phyloP scores from a whole-genome alignment of 352 stramenopile species.

The Phytophthora pluvialis region DNA sequence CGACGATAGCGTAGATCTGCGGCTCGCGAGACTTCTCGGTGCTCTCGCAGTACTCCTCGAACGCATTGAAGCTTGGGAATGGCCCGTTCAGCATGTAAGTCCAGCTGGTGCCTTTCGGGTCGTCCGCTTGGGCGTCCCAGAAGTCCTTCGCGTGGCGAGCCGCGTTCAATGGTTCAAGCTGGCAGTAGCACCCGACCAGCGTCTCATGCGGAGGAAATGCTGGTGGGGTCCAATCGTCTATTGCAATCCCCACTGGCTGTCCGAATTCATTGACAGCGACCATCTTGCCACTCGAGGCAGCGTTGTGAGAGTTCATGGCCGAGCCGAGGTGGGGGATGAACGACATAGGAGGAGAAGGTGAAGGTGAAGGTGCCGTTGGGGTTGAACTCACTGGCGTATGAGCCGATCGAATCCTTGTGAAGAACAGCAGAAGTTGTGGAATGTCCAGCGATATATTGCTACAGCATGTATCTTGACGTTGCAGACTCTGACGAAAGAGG shows the following conservation, averaged over 20 bases:
- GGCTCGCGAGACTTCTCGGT: conserved; percentile 7
- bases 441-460: no score
- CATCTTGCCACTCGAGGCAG: neutral
- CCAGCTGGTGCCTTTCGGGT: conserved; percentile 18
- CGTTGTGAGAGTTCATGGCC: no score
- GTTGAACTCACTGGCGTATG: no score
- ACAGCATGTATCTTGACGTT: no score
- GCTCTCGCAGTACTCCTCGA: conserved; percentile 15
- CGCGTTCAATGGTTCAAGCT: conserved; percentile 18
- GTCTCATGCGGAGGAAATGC: conserved; percentile 13
- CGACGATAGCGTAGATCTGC: conserved; percentile 28
- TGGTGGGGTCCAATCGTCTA: conserved; percentile 22
- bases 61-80: conserved; percentile 16
- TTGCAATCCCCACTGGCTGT: conserved; percentile 16
- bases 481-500: no score
- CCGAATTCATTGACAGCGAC: conserved; percentile 19
- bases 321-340: no score
- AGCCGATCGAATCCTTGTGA: no score
- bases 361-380: no score
- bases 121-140: conserved; percentile 21
- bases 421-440: no score
- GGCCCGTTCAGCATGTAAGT: conserved; percentile 31
- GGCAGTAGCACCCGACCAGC: conserved; percentile 21
- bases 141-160: conserved; percentile 15
- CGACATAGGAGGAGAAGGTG: no score